phyloP scores from a whole-genome alignment of 352 stramenopile genomes.

The Pythium dissotocum region DNA sequence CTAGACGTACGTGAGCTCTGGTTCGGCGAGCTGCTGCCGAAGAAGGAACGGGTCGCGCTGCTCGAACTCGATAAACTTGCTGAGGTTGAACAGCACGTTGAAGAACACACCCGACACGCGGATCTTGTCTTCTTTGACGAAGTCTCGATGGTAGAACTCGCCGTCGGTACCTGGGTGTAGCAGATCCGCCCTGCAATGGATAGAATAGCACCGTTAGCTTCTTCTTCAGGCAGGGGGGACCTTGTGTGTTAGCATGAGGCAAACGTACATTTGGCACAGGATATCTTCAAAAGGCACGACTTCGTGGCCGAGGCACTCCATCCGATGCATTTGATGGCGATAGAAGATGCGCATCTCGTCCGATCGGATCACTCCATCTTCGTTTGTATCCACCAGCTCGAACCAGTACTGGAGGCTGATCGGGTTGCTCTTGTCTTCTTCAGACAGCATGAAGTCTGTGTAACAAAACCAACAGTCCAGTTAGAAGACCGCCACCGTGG shows the following conservation, averaged over 20 bases:
- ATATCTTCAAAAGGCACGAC: slow-evolving; percentile 98
- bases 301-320: slow-evolving; percentile 98
- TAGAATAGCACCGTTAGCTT: slow-evolving; percentile 30
- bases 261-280: slow-evolving; percentile 95
- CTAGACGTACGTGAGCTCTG: slow-evolving; percentile 70
- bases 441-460: slow-evolving; percentile 97
- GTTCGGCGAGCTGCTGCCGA: slow-evolving; percentile 90
- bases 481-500: background rate
- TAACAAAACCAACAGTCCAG: background rate
- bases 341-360: slow-evolving; percentile 97
- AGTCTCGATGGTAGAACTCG: slow-evolving; percentile 80
- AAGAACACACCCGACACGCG: slow-evolving; percentile 96
- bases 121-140: slow-evolving; percentile 86
- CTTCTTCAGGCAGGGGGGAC: background rate
- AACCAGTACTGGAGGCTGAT: slow-evolving; percentile 98
- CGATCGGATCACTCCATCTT: slow-evolving; percentile 95
- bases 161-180: slow-evolving; percentile 75
- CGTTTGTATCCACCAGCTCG: slow-evolving; percentile 97
- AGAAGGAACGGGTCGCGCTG: slow-evolving; percentile 97
- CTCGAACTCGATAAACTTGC: slow-evolving; percentile 99
- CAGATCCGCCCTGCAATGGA: slow-evolving; percentile 56
- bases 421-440: slow-evolving; percentile 98
- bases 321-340: slow-evolving; percentile 93
- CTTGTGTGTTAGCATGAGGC: background rate
- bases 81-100: slow-evolving; percentile 99